Conservation (phyloP, 1,284 basidiomycete genomes). For the Nidula niveotomentosa region DNA sequence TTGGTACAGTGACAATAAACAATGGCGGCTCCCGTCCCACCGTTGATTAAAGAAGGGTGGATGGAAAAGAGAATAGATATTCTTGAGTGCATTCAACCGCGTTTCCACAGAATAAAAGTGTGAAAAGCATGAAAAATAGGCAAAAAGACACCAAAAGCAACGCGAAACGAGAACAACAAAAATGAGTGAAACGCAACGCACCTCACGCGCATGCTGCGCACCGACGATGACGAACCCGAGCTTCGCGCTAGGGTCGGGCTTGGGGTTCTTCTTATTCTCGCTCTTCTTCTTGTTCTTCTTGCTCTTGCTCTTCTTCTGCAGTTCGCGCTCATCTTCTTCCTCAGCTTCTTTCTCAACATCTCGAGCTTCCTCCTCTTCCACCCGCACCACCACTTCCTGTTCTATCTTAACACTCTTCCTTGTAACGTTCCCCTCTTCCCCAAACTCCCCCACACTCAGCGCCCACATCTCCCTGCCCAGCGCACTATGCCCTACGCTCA, state of each 20-base stretch:
- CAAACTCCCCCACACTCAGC: slow-evolving; percentile 38
- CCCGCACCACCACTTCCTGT: background rate
- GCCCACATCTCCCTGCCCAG: slow-evolving; percentile 56
- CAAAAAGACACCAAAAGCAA: background rate
- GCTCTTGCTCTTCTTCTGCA: slow-evolving; percentile 11
- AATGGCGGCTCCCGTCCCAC: no score
- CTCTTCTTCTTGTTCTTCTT: slow-evolving; percentile 17
- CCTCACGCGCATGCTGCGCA: slow-evolving; percentile 82
- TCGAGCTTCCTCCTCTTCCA: background rate
- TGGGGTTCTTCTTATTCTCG: slow-evolving; percentile 10
- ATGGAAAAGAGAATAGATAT: no score
- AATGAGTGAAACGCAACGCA: slow-evolving; percentile 22
- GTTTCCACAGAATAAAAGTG: no score
- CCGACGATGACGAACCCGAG: slow-evolving; percentile 69
- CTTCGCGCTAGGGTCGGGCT: slow-evolving; percentile 26
- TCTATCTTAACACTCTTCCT: background rate
- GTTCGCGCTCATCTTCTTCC: background rate
- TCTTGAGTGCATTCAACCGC: no score
- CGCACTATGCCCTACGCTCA: slow-evolving; percentile 49
- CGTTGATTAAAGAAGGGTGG: no score
- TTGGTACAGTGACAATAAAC: no score
- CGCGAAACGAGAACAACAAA: background rate
- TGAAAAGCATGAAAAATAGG: background rate
- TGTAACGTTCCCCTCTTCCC: slow-evolving; percentile 11
- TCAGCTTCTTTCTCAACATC: background rate